Evolutionary conservation across 176 grass and related monocot species (phyloP), one percentile per base, ranked within the genome.

Genomic region (Hyparrhenia diplandra): DNA sequence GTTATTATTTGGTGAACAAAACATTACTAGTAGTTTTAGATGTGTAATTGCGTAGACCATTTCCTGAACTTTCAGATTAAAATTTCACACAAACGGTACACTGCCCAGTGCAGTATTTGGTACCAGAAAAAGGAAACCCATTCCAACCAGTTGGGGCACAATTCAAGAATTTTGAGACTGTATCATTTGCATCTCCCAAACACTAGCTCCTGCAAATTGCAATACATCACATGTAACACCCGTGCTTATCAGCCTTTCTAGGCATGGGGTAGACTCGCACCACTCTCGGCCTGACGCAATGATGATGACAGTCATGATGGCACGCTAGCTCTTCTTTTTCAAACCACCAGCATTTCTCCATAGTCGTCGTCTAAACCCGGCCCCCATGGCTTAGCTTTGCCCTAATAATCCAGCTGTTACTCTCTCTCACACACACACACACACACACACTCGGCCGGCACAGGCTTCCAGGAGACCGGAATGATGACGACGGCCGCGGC

Each of bases 401-500:
- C 60, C 59, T 78, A 45, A 8, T 55, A 62, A 73, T 39, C 67
- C 71, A 89, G 36, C 58, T 72, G 58, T 64, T 85, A 47, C 57
- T 27, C n/a, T n/a, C n/a, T n/a, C n/a, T n/a, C n/a, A n/a, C n/a
- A n/a, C n/a, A n/a, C n/a, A n/a, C n/a, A n/a, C n/a, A n/a, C n/a
- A n/a, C n/a, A n/a, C n/a, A n/a, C 35, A 31, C 41, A 31, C 2
- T 32, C 31, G 31, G 31, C 27, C 58, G 73, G 83, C 78, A 43
- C 83, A 76, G 58, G 78, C 35, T 73, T 59, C 73, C 67, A 82
- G 16, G 83, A 25, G 35, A 77, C 88, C 30, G 78, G 47, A 73
- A 86, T 82, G 83, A 89, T 85, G 83, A 65, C 7, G 2, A 20
- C 3, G 71, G 77, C 82, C 20, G 71, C 55, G 46, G 67, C 64